Evolutionary conservation across 2,329 filamentous ascomycete species (phyloP), one percentile per base, ranked within the genome.

Genomic region (Huntiella decipiens): DNA sequence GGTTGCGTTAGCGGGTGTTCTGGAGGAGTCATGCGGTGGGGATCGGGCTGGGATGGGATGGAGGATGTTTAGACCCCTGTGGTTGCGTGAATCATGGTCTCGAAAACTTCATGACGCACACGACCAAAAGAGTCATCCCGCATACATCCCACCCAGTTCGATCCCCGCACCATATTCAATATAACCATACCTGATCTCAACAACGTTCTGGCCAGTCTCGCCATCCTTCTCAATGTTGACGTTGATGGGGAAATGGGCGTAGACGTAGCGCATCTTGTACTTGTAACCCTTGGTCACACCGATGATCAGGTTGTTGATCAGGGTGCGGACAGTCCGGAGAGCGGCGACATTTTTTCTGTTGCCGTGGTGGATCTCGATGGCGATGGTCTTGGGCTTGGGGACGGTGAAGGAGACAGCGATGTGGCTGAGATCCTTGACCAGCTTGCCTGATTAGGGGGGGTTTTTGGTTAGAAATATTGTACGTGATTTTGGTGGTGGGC

Each of bases 211-310:
- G 57, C 79, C 87, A 54, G 84, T 91, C 73, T 96, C 91, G 62
- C 67, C 66, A 77, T 88, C 88, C 82, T 95, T 87, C 61, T 94
- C 86, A 58, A 98, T 69, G 77, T 95, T 96, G 73, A 98, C 88
- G 78, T 98, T 98, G 85, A 98, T 98, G 70, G 91, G 91, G 66
- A 98, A 98, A 81, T 98, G 91, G 66, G 91, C 91, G 68, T 98
- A 98, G 70, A 98, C 91, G 74, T 98, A 98, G 63, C 92, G 85
- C 88, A 98, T 96, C 84, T 98, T 98, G 82, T 98, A 98, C 75
- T 92, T 92, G 84, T 82, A 98, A 58, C 91, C 91, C 76, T 88
- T 93, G 66, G 91, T 98, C 57, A 98, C 91, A 68, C 91, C 91
- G 61, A 87, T 79, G 68, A 98, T 83, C 71, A 98, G 67, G 82